A percentile compares a stretch with the other conserved stretches of the same genome.
These are phyloP conservation scores for Evernia prunastri DNA, from an alignment of 495 filamentous ascomycete genomes.

Conservation along the genomic window DNA sequence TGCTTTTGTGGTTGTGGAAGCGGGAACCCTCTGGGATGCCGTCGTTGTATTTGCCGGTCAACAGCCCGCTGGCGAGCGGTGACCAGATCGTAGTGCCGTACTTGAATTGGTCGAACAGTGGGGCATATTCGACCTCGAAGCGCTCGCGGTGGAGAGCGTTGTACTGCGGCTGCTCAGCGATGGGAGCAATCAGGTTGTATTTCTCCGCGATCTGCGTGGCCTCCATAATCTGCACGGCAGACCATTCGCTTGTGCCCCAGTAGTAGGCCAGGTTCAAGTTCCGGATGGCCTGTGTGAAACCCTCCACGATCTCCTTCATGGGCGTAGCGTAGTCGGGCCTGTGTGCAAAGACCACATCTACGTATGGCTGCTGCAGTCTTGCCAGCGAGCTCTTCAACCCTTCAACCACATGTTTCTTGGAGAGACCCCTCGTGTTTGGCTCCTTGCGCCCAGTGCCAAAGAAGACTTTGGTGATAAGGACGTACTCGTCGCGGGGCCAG, in stretches of 20 bases:
- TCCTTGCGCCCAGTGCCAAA: conserved; percentile 58
- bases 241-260: conserved; percentile 90
- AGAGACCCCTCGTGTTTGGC: conserved; percentile 71
- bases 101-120: conserved; percentile 56
- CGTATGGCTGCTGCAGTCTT: conserved; percentile 60
- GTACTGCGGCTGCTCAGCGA: conserved; percentile 82
- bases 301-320: conserved; percentile 81
- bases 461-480: conserved; percentile 48
- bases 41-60: conserved; percentile 79
- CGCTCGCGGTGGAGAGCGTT: conserved; percentile 65
- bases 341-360: conserved; percentile 81
- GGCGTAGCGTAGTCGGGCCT: conserved; percentile 68
- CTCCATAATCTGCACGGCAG: conserved; percentile 69
- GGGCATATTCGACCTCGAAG: conserved; percentile 69
- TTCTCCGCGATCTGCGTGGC: conserved; percentile 69
- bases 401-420: conserved; percentile 78
- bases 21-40: conserved; percentile 40
- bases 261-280: conserved; percentile 69
- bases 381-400: conserved; percentile 56
- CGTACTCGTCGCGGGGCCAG: conserved; percentile 35
- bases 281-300: conserved; percentile 74
- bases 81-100: conserved; percentile 69
- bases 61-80: conserved; percentile 63
- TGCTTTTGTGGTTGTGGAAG: conserved; percentile 38
- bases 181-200: conserved; percentile 69